These are phyloP conservation scores for Monilinia fructicola DNA, from an alignment of 2,329 filamentous ascomycete species.

Conservation along the genomic window DNA sequence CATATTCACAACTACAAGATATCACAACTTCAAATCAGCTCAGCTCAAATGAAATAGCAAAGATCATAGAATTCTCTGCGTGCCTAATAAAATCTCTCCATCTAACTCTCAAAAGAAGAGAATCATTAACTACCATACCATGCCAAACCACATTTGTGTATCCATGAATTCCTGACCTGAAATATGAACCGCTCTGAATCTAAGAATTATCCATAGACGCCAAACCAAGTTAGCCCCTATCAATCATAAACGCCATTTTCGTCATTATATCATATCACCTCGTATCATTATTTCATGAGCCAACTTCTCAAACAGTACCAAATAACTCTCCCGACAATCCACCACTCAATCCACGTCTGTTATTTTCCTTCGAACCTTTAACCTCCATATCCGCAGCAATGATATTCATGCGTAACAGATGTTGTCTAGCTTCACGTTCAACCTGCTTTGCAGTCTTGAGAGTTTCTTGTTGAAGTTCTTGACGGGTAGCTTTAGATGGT, in stretches of 20 bases:
- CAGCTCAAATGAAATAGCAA: neutral
- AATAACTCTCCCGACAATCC: conserved; percentile 15
- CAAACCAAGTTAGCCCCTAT: neutral
- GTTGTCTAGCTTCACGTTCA: conserved; percentile 71
- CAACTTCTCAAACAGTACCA: conserved; percentile 3
- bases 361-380: conserved; percentile 25
- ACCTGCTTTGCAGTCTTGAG: conserved; percentile 69
- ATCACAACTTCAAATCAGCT: neutral
- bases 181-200: neutral
- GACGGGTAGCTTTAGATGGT: conserved; percentile 64
- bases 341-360: neutral
- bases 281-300: neutral
- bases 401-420: conserved; percentile 76
- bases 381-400: conserved; percentile 74
- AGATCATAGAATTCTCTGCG: neutral
- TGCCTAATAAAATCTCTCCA: neutral
- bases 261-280: neutral
- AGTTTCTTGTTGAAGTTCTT: conserved; percentile 67
- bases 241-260: conserved; percentile 10
- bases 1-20: neutral
- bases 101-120: neutral
- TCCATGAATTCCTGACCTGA: neutral
- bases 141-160: neutral
- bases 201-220: conserved; percentile 9
- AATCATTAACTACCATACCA: conserved; percentile 1